Evolutionary conservation across 148 eudicot species (phyloP).

Genomic region (Rhododendron henanense): DNA sequence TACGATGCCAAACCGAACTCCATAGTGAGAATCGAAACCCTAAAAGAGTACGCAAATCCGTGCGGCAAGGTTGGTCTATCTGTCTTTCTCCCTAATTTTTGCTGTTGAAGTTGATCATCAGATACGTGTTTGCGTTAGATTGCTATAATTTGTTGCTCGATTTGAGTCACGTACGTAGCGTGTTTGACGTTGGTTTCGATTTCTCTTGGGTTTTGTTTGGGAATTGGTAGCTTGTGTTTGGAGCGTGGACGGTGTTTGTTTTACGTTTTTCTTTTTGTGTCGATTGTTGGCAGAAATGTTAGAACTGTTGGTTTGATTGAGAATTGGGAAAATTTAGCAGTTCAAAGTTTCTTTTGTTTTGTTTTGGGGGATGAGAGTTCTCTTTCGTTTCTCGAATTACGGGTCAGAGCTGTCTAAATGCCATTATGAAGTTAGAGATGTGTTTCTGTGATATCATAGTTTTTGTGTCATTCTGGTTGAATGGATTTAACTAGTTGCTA

Average conservation of each 20-base stretch:
- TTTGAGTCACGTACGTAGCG: neutral
- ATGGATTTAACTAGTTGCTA: neutral
- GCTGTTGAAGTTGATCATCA: neutral
- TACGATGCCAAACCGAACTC: neutral
- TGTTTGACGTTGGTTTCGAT: neutral
- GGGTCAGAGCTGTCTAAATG: neutral
- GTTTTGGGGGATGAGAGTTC: constrained; percentile 4
- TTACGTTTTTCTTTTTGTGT: neutral
- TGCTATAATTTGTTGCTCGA: constrained; percentile 3
- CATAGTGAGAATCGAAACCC: neutral
- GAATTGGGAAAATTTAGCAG: neutral
- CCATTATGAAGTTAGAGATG: neutral
- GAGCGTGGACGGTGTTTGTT: neutral
- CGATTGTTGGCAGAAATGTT: neutral
- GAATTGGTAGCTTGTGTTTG: neutral
- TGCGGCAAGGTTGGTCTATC: constrained; percentile 9
- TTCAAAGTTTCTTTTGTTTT: neutral
- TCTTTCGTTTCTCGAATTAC: neutral
- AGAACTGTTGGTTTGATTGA: neutral
- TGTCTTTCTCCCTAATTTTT: neutral
- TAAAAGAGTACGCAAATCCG: neutral
- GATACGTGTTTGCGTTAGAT: neutral
- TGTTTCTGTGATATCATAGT: neutral
- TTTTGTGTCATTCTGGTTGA: neutral
- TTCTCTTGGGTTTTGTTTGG: neutral